Evolutionary conservation across 1,139 yeast genomes (phyloP).

Genomic region (Saccharomyces hybrid): DNA sequence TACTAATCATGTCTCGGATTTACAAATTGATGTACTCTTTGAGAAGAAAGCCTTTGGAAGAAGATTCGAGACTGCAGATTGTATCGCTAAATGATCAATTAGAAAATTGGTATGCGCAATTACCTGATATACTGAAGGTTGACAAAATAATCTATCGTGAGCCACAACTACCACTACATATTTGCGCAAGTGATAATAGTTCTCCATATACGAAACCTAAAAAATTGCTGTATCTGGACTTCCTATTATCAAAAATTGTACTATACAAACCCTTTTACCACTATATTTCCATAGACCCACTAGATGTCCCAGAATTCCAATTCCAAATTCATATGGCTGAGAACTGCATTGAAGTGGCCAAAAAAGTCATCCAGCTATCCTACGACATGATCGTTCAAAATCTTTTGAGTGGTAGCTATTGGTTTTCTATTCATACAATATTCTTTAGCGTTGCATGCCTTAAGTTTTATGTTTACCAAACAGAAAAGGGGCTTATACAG

Average conservation of each 20-base stretch:
- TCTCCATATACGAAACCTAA: conserved; percentile 54
- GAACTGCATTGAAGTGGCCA: conserved; percentile 74
- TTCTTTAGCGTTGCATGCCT: conserved; percentile 81
- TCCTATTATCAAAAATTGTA: conserved; percentile 60
- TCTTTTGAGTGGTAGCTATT: conserved; percentile 72
- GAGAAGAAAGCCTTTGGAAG: conserved; percentile 11
- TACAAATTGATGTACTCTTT: conserved; percentile 40
- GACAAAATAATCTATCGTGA: neutral
- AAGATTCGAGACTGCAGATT: conserved; percentile 40
- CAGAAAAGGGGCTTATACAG: conserved; percentile 34
- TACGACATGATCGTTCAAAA: conserved; percentile 65
- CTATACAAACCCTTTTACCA: conserved; percentile 68
- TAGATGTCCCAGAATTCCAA: conserved; percentile 23
- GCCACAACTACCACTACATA: conserved; percentile 35
- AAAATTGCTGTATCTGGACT: conserved; percentile 55
- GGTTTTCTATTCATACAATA: conserved; percentile 84
- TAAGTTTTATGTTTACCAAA: conserved; percentile 53
- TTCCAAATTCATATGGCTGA: conserved; percentile 50
- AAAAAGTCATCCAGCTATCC: conserved; percentile 70
- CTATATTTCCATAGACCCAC: conserved; percentile 30
- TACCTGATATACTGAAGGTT: conserved; percentile 54
- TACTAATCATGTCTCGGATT: conserved; percentile 47
- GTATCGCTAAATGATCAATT: conserved; percentile 57
- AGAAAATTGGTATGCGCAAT: conserved; percentile 57
- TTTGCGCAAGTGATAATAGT: conserved; percentile 25